These are phyloP conservation scores for Umbelopsis sp. DNA, from an alignment of 371 early-diverging fungal genomes.

Conservation along the genomic window DNA sequence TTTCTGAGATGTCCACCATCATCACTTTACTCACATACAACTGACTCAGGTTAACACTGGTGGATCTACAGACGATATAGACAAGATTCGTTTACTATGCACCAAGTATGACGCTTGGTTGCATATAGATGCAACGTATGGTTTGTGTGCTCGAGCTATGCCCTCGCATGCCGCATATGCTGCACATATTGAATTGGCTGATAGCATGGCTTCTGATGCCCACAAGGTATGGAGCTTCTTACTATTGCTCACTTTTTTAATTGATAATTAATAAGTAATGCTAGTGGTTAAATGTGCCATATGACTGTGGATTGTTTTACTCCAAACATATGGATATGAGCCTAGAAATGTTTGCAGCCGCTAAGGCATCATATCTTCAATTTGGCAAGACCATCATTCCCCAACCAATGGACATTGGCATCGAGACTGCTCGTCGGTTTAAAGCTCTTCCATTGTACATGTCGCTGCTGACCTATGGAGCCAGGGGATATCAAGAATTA, in stretches of 20 bases:
- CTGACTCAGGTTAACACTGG: constrained; percentile 16
- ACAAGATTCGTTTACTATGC: constrained; percentile 29
- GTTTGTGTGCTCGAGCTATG: constrained; percentile 34
- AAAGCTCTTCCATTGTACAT: constrained; percentile 50
- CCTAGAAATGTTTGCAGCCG: constrained; percentile 23
- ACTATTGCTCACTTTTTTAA: background rate
- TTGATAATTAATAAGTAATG: constrained; percentile 15
- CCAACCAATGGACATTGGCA: constrained; percentile 39
- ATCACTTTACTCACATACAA: too few relatives aligned
- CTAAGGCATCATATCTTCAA: constrained; percentile 31
- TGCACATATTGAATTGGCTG: constrained; percentile 37
- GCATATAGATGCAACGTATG: constrained; percentile 40
- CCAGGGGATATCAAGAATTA: constrained; percentile 38
- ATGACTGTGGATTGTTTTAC: constrained; percentile 49
- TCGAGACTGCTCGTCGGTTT: constrained; percentile 53
- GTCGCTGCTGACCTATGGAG: constrained; percentile 42
- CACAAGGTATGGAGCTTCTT: constrained; percentile 1
- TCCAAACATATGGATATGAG: constrained; percentile 33
- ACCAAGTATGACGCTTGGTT: constrained; percentile 28
- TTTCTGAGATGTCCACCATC: too few relatives aligned
- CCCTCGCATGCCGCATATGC: constrained; percentile 30
- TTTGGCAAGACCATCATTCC: background rate
- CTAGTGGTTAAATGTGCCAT: constrained; percentile 57
- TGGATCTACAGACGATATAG: constrained; percentile 27
- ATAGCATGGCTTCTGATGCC: constrained; percentile 43